phyloP scores from a whole-genome alignment of 2,329 filamentous ascomycete species.

The Fusarium verrucosum region DNA sequence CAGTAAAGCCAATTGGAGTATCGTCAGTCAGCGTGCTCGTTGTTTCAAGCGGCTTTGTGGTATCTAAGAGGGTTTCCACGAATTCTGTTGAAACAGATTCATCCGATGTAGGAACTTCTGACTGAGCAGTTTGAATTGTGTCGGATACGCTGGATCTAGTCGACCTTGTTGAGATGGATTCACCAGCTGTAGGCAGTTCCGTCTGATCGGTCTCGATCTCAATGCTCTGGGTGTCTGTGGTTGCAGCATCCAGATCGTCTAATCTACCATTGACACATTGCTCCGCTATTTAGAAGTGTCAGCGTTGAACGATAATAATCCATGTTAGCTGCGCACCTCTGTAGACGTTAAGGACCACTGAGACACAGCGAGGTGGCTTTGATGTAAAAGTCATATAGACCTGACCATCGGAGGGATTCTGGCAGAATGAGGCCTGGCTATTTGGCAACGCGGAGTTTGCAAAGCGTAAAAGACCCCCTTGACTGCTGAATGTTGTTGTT shows the following conservation, averaged over 20 bases:
- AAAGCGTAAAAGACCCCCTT: not conserved
- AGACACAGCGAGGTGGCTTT: not conserved
- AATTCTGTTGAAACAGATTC: not conserved
- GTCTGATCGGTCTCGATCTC: too few species aligned
- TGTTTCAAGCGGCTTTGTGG: too few species aligned
- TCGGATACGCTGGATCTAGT: too few species aligned
- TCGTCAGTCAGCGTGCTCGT: too few species aligned
- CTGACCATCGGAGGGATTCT: not conserved
- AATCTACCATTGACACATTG: not conserved
- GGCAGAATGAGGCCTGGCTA: slow-evolving; percentile 1
- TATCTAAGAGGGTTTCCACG: not conserved
- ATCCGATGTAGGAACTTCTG: too few species aligned
- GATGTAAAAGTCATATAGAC: slow-evolving; percentile 3
- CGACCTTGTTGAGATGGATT: too few species aligned
- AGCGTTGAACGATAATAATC: not conserved
- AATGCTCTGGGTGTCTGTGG: not conserved
- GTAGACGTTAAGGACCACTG: not conserved
- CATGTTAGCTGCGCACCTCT: not conserved
- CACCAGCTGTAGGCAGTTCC: too few species aligned
- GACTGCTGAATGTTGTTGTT: not conserved
- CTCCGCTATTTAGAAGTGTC: not conserved
- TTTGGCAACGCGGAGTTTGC: not conserved
- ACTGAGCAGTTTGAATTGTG: too few species aligned
- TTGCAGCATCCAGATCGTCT: not conserved
- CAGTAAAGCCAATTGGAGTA: too few species aligned